Percentiles rank a stretch among this genome's conserved stretches.
These are phyloP conservation scores for Boechera divaricarpa DNA, from an alignment of 345 rosid species.

Conservation along the genomic window DNA sequence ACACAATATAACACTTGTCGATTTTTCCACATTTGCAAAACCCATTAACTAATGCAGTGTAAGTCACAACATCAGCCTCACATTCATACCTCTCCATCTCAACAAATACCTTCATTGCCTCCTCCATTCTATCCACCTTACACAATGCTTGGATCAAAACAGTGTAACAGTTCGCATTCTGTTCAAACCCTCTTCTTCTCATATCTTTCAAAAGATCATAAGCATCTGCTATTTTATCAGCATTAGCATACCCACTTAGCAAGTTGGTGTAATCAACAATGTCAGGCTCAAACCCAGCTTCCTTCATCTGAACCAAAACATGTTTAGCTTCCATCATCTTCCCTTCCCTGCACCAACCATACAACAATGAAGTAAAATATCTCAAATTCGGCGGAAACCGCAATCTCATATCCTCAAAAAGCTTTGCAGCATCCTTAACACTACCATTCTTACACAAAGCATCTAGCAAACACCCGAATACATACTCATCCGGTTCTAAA, in stretches of 20 bases:
- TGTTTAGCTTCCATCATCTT: constrained; percentile 85
- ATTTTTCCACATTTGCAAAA: constrained; percentile 79
- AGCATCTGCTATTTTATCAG: constrained; percentile 77
- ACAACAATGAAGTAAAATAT: constrained; percentile 74
- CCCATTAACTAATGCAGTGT: constrained; percentile 75
- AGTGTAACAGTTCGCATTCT: constrained; percentile 68
- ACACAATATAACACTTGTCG: constrained; percentile 60
- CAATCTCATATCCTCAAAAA: constrained; percentile 77
- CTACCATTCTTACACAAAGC: constrained; percentile 81
- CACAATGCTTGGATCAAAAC: constrained; percentile 80
- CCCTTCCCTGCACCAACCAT: constrained; percentile 95
- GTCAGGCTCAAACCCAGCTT: constrained; percentile 81
- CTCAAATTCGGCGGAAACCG: constrained; percentile 59
- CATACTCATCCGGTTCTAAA: constrained; percentile 75
- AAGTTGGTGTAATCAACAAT: constrained; percentile 79
- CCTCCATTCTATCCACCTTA: constrained; percentile 71
- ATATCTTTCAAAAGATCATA: constrained; percentile 79
- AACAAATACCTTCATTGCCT: constrained; percentile 68
- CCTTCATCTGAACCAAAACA: constrained; percentile 86
- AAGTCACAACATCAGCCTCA: constrained; percentile 74
- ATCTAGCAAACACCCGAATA: constrained; percentile 78
- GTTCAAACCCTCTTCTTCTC: constrained; percentile 69
- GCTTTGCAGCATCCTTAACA: constrained; percentile 84
- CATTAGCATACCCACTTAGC: constrained; percentile 64
- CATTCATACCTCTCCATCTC: constrained; percentile 83